These are phyloP conservation scores for Hordeum vulgare DNA, from an alignment of 176 grass and related monocot genomes.

Conservation along the genomic window DNA sequence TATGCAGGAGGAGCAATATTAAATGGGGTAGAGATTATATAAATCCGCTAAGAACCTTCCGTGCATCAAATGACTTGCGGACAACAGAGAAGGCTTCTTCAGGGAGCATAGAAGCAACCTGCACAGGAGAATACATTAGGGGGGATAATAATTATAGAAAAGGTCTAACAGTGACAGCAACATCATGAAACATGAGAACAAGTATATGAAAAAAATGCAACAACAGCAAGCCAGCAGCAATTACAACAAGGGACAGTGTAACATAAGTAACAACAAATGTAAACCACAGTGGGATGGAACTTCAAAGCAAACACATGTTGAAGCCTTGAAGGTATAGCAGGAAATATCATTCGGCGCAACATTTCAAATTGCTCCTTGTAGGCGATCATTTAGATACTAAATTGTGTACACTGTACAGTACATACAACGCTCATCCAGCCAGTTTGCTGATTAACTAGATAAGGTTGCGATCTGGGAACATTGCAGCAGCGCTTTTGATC, in stretches of 20 bases:
- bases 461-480: background rate
- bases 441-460: background rate
- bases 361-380: background rate
- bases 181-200: background rate
- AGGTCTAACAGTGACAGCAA: background rate
- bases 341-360: background rate
- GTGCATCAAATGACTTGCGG: constrained; percentile 95
- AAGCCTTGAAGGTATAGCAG: background rate
- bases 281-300: background rate
- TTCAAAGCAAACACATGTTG: background rate
- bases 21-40: constrained; percentile 19
- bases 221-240: background rate
- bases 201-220: background rate
- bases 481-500: background rate
- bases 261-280: background rate
- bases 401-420: background rate
- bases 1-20: background rate
- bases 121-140: background rate
- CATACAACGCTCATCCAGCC: background rate
- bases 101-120: constrained; percentile 94
- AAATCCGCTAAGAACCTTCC: constrained; percentile 57
- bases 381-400: background rate
- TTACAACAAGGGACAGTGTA: background rate
- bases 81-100: constrained; percentile 75
- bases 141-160: background rate